These are phyloP conservation scores for Protea cynaroides DNA, from an alignment of 164 flowering plant species.

Conservation along the genomic window DNA sequence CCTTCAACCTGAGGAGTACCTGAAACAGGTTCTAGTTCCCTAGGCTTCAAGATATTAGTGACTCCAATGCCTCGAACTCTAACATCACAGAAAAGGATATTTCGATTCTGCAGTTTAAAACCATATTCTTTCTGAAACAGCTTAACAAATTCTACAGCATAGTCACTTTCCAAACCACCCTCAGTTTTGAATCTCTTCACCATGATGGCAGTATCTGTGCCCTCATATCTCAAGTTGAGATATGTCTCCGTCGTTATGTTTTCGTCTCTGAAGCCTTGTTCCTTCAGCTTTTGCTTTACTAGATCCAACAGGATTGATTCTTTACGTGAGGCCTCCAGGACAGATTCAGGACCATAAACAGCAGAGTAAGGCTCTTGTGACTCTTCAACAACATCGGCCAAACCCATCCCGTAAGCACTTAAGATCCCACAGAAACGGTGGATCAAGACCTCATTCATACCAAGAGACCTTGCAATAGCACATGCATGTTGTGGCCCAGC, in stretches of 20 bases:
- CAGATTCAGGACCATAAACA: conserved; percentile 58
- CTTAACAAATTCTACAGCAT: conserved; percentile 65
- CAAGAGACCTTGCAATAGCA: conserved; percentile 88
- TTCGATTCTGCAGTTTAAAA: conserved; percentile 75
- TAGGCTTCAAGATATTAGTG: conserved; percentile 78
- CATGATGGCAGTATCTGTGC: conserved; percentile 98
- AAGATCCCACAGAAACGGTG: conserved; percentile 92
- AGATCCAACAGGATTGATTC: conserved; percentile 48
- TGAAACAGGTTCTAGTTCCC: conserved; percentile 29
- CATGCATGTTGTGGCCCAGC: conserved; percentile 99
- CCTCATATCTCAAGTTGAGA: conserved; percentile 86
- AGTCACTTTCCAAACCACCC: conserved; percentile 40
- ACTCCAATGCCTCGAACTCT: conserved; percentile 92
- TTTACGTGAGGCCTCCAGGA: conserved; percentile 56
- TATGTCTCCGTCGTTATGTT: conserved; percentile 61
- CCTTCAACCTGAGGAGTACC: conserved; percentile 46
- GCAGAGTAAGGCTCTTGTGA: conserved; percentile 92
- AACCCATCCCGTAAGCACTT: conserved; percentile 99
- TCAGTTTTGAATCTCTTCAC: conserved; percentile 42
- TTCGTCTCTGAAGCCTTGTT: conserved; percentile 69
- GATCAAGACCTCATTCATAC: conserved; percentile 88
- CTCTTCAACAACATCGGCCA: conserved; percentile 96
- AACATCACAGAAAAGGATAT: conserved; percentile 79
- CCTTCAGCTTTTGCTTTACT: conserved; percentile 57
- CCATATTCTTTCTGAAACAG: conserved; percentile 92